Evolutionary conservation across 2,329 filamentous ascomycete species (phyloP), one percentile per base, ranked within the genome.

Genomic region (Apiospora pterosperma): DNA sequence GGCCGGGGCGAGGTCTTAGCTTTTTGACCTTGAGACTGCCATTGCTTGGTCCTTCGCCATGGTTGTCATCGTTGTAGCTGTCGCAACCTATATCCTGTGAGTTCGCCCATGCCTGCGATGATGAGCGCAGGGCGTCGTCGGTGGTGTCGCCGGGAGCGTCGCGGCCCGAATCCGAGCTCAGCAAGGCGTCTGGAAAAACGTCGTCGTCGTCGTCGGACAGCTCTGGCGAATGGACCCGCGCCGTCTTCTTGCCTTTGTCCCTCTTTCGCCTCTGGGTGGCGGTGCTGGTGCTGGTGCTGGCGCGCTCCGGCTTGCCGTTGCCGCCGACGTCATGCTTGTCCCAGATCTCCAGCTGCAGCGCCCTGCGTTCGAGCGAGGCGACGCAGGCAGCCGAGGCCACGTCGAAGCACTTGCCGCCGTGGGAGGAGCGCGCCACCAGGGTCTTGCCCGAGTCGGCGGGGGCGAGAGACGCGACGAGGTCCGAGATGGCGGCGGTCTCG

Each of bases 381-480:
- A 60, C 16, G n/a, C 19, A 38, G 11, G n/a, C 10, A 5, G 23
- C 34, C 5, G n/a, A 19, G n/a, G 34, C 7, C 2, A 19, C 36
- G n/a, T 39, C 21, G 36, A 39, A 38, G 21, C 31, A 34, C 21
- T 36, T 28, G 34, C 36, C 12, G 36, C 23, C n/a, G 14, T 25
- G 28, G n/a, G 25, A 5, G 1, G 58, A 25, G 36, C 34, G 58
- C n/a, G 58, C 58, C n/a, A 39, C 8, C 16, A 60, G 34, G 11
- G 12, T 14, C 5, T 38, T 39, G 12, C 62, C 66, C 1, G 65
- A 66, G 14, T 63, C 68, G 1, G 5, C 38, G 11, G 64, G 67
- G 25, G 66, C 65, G 4, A 75, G 66, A 3, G 44, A 62, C 1
- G 61, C 42, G 23, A 69, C 67, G 19, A 74, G 62, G 44, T 74